Base-by-base conservation (phyloP, 2,329 filamentous ascomycete genomes). In the Cytospora leucostoma region DNA sequence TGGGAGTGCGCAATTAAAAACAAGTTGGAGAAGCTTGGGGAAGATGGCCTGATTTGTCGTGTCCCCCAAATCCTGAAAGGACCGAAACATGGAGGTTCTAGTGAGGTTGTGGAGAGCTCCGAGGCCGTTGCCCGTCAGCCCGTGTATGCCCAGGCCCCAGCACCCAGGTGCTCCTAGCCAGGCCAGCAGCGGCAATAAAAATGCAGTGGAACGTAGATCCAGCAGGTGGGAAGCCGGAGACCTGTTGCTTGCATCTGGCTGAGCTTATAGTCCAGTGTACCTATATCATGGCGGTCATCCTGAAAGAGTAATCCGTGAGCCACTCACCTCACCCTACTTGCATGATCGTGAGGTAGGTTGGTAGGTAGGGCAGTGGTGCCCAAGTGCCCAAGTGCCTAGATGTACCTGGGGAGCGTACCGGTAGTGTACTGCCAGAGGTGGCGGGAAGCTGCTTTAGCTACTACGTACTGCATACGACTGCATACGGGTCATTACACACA, bases 191-290 rank as follows among this genome's bases (percentile, higher is more conserved):
- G 40, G 38, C 33, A 21, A 27, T 27, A 27, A 27, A 27, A 4
- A 27, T 19, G 56, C 56, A 49, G 27, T 59, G 56, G 47, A 59
- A 59, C 21, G 56, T 59, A 59, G 56, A 59, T 59, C 56, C 27
- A 27, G 44, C 44, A 21, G n/a, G 44, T 47, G 44, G n/a, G 21
- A 47, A 47, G 40, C 40, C 10, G 17, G 17, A n/a, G 10, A 44
- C 3, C n/a, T 19, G 21, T 47, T 11, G 44, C 44, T 47, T 47
- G 27, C 27, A 27, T 27, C 19, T 47, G 44, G n/a, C 19, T 21
- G 19, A n/a, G 44, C n/a, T 10, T 10, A 19, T 21, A 19, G n/a
- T 21, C 27, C 2, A 3, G 40, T 19, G 7, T 3, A n/a, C 17
- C 40, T 7, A n/a, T 21, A n/a, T 8, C 21, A 10, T 11, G 12